Conservation (phyloP, 495 filamentous ascomycete genomes). For the Recurvomyces mirabilis region DNA sequence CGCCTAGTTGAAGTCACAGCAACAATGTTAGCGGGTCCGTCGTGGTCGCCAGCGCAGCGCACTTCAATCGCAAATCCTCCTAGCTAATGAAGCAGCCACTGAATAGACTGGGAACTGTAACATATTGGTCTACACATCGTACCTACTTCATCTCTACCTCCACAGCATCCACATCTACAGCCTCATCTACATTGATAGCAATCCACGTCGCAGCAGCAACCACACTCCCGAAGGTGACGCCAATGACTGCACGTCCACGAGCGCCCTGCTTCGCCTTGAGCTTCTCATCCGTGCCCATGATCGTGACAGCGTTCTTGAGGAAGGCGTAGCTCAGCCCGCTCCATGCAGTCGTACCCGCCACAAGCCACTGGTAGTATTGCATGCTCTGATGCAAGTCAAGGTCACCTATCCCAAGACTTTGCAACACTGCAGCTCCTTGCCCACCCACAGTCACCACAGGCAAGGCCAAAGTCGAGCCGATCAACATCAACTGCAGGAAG, state of each 20-base stretch:
- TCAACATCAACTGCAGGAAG: constrained; percentile 32
- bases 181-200: constrained; percentile 9
- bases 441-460: constrained; percentile 17
- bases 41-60: no score
- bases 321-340: constrained; percentile 32
- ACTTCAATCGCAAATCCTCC: no score
- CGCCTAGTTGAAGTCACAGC: no score
- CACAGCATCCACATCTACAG: not conserved
- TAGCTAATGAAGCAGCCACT: no score
- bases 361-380: constrained; percentile 24
- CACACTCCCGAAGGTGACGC: constrained; percentile 26
- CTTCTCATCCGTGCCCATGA: constrained; percentile 29
- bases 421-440: constrained; percentile 8
- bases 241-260: constrained; percentile 30
- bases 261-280: constrained; percentile 33
- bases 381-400: constrained; percentile 21
- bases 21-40: no score
- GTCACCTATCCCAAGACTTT: constrained; percentile 13
- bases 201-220: constrained; percentile 25
- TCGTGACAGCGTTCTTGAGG: constrained; percentile 30
- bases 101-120: no score
- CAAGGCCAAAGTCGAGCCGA: constrained; percentile 30
- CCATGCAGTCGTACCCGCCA: constrained; percentile 32
- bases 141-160: no score
- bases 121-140: no score